Conservation (phyloP, 768 basidiomycete genomes). For the Pleurotus tuoliensis region DNA sequence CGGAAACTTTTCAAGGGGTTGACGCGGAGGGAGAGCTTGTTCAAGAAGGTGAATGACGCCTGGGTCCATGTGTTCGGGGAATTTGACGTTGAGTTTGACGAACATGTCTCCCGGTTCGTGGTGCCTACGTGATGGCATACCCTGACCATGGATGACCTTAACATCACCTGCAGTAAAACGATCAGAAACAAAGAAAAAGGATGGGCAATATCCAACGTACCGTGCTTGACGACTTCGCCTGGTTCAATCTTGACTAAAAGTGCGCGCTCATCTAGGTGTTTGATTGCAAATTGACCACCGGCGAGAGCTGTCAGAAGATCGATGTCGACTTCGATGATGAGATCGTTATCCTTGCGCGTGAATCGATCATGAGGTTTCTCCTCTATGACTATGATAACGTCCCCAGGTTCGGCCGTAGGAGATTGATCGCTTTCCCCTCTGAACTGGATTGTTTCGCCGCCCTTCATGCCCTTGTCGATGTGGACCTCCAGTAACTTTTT, state of each 20-base stretch:
- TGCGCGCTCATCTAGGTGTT: slow-evolving; percentile 90
- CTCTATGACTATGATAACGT: slow-evolving; percentile 91
- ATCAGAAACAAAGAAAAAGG: slow-evolving; percentile 7
- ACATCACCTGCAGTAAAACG: slow-evolving; percentile 55
- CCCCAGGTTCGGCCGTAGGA: slow-evolving; percentile 85
- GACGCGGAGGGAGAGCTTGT: slow-evolving; percentile 78
- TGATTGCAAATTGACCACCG: slow-evolving; percentile 86
- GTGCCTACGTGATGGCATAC: slow-evolving; percentile 98
- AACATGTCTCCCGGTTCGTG: slow-evolving; percentile 95
- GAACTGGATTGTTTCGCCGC: slow-evolving; percentile 87
- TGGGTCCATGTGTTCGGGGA: slow-evolving; percentile 80
- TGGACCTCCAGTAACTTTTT: slow-evolving; percentile 97
- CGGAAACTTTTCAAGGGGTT: slow-evolving; percentile 59
- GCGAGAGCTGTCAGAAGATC: slow-evolving; percentile 92
- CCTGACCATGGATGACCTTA: slow-evolving; percentile 91
- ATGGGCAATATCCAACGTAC: slow-evolving; percentile 41
- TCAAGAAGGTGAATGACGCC: slow-evolving; percentile 71
- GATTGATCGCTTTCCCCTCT: slow-evolving; percentile 90
- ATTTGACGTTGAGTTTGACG: slow-evolving; percentile 80
- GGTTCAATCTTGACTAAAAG: slow-evolving; percentile 80
- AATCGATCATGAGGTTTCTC: slow-evolving; percentile 90
- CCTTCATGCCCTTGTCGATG: slow-evolving; percentile 98
- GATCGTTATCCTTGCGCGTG: slow-evolving; percentile 84
- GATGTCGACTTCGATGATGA: slow-evolving; percentile 83
- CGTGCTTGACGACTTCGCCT: slow-evolving; percentile 91